Base-by-base conservation (phyloP, 2,329 filamentous ascomycete genomes). In the Microsporum canis region DNA sequence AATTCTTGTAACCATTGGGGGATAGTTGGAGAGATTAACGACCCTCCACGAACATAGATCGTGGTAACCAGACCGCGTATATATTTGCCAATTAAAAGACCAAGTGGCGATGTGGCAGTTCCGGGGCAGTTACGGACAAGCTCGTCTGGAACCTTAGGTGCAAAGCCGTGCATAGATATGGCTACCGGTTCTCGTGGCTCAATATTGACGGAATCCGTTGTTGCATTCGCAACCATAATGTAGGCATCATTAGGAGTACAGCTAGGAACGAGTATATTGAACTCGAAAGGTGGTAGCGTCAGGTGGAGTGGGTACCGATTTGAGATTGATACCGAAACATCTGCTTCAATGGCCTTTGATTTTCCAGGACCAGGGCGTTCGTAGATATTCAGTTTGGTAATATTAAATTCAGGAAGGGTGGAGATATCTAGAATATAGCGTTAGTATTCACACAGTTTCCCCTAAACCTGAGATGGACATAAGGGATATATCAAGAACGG, bases 1-100 rank as follows among this genome's bases (percentile, higher is more conserved):
- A 99, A 80, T 58, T 91, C 84, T 12, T 83, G 82, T 56, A 96
- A 82, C 94, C 94, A 99, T 53, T 80, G 78, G 0, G 94, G 94
- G 0, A 90, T 88, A 38, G 85, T 79, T 0, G 82, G 77, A 17
- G 81, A 80, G 2, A 86, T 83, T 31, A 84, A 78, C 63, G 84
- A 82, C 61, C 88, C 88, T 31, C 92, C 94, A 57, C 88, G 87
- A 57, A 97, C 85, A 73, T 90, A 95, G 10, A 96, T 80, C 1
- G 85, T 89, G 0, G 88, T 88, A 60, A 88, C 80, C 47, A 88
- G 80, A 56, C 92, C 91, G 64, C 88, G 84, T 65, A 97, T 84
- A 71, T 95, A 97, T 59, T 84, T 85, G 51, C 84, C 84, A 60
- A 99, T 78, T 47, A 99, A 81, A 29, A 84, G 78, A 70, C 99